Conservation (phyloP, 2,329 filamentous ascomycete genomes). For the Diaporthe helianthi region DNA sequence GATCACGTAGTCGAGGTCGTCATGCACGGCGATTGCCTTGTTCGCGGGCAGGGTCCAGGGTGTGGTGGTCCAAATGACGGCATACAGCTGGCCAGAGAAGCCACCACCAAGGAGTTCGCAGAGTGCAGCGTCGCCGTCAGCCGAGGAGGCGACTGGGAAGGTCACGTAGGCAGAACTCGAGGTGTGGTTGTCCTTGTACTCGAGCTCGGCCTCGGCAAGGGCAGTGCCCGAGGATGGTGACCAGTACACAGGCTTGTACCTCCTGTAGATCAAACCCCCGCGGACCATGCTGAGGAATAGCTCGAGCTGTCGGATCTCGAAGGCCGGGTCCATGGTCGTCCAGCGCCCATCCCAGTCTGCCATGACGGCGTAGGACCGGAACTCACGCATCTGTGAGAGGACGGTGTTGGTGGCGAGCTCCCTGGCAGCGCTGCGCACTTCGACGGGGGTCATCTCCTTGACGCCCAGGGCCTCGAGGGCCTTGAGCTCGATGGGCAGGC, state of each 20-base stretch:
- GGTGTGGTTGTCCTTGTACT: conserved; percentile 78
- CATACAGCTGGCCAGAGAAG: conserved; percentile 64
- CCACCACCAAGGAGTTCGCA: conserved; percentile 43
- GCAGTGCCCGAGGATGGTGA: conserved; percentile 80
- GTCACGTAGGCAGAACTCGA: conserved; percentile 80
- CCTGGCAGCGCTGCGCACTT: conserved; percentile 70
- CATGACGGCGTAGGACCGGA: conserved; percentile 79
- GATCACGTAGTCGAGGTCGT: conserved; percentile 76
- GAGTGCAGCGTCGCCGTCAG: conserved; percentile 49
- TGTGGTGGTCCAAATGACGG: conserved; percentile 98
- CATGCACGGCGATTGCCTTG: conserved; percentile 82
- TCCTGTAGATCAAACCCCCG: conserved; percentile 76
- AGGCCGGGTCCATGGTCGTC: conserved; percentile 79
- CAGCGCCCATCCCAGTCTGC: conserved; percentile 80
- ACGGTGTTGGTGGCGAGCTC: conserved; percentile 73
- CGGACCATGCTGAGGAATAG: conserved; percentile 79
- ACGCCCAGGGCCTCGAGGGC: conserved; percentile 69
- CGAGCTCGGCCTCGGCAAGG: conserved; percentile 83
- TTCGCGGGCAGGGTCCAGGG: conserved; percentile 98
- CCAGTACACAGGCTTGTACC: conserved; percentile 87
- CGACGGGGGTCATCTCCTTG: conserved; percentile 57
- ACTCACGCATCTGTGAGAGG: conserved; percentile 74
- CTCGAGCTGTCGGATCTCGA: conserved; percentile 76
- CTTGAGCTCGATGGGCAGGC: conserved; percentile 95
- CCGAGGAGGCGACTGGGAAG: conserved; percentile 69